Base-by-base conservation (phyloP, 1,139 yeast species). In the Suhomyces panamericanus region DNA sequence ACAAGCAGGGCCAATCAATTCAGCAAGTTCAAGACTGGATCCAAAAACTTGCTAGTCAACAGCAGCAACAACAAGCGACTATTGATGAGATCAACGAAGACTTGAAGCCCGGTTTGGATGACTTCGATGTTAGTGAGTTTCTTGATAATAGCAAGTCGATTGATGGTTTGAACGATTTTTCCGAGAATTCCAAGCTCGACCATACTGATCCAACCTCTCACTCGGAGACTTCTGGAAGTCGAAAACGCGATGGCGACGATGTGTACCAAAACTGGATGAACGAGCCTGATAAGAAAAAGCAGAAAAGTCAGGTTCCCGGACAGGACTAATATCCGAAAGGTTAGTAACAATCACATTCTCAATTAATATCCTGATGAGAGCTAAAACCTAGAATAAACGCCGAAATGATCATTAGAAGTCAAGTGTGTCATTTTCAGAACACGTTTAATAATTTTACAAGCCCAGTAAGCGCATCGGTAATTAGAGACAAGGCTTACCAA, bases 1-100 rank as follows among this genome's bases (percentile, higher is more conserved):
- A 63, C 45, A 73, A 69, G 53, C 83, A 80, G 50, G 83, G 81
- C 10, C 77, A 75, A 49, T 74, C 82, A 3, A 71, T 80, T 43
- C 79, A 72, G 58, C 83, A 79, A 54, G 81, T 78, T 1, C 81
- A 78, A 55, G 84, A 80, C 51, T 78, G 83, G 83, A 70, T 80
- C 39, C 78, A 68, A 46, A 75, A 68, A 44, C 59, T 76, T 39
- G 70, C 75, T 1, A 60, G 56, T 37, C 73, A 69, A 43, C 76
- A 69, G 41, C 66, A 67, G 39, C 67, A 64, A 31, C 65, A 64
- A 32, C 69, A 64, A 16, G 47, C 49, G 5, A 46, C 53, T 11
- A 52, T 50, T 28, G 46, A 52, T 39, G 55, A 52, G 33, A 46
- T 52, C 32, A 48, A 46, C 17, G 53, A 50, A 13, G 53, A 49